A percentile compares a stretch with the other conserved stretches of the same genome.
These are phyloP conservation scores for Phylloboletellus chloephorus DNA, from an alignment of 1,284 basidiomycete genomes.

Conservation along the genomic window DNA sequence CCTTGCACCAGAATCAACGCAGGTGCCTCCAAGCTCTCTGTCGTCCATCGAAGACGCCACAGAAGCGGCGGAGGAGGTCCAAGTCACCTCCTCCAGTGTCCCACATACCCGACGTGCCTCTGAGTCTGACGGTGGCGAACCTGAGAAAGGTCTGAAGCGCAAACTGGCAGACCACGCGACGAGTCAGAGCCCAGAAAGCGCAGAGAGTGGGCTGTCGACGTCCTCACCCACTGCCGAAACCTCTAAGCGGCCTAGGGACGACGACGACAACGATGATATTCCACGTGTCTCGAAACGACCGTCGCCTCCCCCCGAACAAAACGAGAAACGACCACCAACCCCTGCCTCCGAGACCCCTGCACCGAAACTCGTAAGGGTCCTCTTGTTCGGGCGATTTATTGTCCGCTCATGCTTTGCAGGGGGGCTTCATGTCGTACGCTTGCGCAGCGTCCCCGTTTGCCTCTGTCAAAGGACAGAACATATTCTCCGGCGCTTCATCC, in stretches of 20 bases:
- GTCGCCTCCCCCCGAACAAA: conserved; percentile 61
- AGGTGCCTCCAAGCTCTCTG: conserved; percentile 17
- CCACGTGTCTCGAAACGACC: conserved; percentile 56
- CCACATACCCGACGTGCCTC: conserved; percentile 28
- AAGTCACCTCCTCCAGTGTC: conserved; percentile 27
- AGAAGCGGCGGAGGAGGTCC: conserved; percentile 21
- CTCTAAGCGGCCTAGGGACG: conserved; percentile 32
- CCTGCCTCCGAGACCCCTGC: conserved; percentile 27
- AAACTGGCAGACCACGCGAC: conserved; percentile 47
- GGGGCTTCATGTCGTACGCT: conserved; percentile 72
- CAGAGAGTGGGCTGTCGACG: conserved; percentile 20
- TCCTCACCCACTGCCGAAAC: conserved; percentile 16
- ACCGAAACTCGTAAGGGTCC: conserved; percentile 44
- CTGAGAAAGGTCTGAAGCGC: conserved; percentile 57
- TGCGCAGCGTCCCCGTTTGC: conserved; percentile 66
- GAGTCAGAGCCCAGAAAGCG: conserved; percentile 33
- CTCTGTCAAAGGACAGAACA: conserved; percentile 57
- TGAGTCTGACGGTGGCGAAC: conserved; percentile 37
- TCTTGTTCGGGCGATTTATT: conserved; percentile 3
- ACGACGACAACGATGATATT: conserved; percentile 32
- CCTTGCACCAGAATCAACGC: conserved; percentile 10
- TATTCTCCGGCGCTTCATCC: conserved; percentile 43
- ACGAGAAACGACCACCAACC: conserved; percentile 23
- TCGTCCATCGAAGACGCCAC: conserved; percentile 20
- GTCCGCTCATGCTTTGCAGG: conserved; percentile 29